These are phyloP conservation scores for Harringtonia aguacate DNA, from an alignment of 2,329 filamentous ascomycete species.

Conservation along the genomic window DNA sequence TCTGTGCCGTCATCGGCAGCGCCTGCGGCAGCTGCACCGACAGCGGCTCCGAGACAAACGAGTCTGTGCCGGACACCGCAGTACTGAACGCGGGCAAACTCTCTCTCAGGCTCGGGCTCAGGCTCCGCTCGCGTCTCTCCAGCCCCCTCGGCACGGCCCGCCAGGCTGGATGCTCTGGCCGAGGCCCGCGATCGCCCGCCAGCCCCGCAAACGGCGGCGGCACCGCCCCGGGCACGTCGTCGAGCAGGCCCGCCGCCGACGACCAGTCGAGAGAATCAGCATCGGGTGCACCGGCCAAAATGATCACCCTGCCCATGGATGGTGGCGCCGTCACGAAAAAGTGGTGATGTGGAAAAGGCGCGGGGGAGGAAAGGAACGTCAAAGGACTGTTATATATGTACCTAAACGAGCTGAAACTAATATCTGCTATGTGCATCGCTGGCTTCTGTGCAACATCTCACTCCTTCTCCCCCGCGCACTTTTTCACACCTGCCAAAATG, in stretches of 20 bases:
- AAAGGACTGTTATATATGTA: too few species aligned
- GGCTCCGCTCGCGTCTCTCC: too few species aligned
- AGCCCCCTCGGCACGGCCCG: constrained; percentile 33
- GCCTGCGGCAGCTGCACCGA: constrained; percentile 26
- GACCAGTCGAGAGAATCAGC: constrained; percentile 42
- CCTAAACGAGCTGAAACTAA: too few species aligned
- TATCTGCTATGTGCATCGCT: too few species aligned
- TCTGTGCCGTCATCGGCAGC: constrained; percentile 6
- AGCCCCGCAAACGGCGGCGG: constrained; percentile 2
- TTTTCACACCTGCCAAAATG: too few species aligned
- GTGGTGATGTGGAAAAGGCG: too few species aligned
- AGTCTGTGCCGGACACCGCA: constrained; percentile 19
- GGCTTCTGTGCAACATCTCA: too few species aligned
- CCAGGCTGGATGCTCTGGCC: constrained; percentile 37
- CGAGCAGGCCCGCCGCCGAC: constrained; percentile 34
- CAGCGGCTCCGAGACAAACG: constrained; percentile 35
- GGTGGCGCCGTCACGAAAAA: too few species aligned
- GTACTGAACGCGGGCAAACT: constrained; percentile 20
- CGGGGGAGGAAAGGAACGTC: too few species aligned
- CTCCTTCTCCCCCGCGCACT: too few species aligned
- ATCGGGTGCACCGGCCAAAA: constrained; percentile 47
- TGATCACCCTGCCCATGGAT: constrained; percentile 17
- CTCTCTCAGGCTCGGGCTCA: too few species aligned
- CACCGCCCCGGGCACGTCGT: constrained; percentile 30
- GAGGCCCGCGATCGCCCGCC: too few species aligned